Evolutionary conservation across 768 basidiomycete genomes (phyloP).

Genomic region (Lentinula sp.): DNA sequence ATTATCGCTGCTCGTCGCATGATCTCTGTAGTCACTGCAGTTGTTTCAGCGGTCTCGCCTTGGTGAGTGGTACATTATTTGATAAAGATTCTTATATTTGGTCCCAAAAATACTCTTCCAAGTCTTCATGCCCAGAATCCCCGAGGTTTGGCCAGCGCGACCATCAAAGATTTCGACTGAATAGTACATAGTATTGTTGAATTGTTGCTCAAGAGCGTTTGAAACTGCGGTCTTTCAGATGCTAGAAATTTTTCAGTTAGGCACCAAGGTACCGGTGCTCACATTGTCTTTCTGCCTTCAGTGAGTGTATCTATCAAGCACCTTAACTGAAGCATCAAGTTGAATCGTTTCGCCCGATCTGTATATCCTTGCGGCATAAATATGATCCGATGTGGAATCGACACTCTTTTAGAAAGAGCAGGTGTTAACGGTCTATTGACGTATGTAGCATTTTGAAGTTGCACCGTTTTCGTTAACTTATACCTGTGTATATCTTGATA

Average conservation of each 20-base stretch:
- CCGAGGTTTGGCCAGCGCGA: not conserved
- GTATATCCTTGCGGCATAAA: not conserved
- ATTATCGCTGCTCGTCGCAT: not conserved
- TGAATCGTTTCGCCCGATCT: not conserved
- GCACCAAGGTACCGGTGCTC: not conserved
- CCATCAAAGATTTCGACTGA: constrained; percentile 2
- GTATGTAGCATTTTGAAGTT: not conserved
- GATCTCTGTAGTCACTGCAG: not conserved
- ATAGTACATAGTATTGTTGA: not conserved
- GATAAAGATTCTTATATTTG: not conserved
- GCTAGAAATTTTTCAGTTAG: not conserved
- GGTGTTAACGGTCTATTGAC: not conserved
- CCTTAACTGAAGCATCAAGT: not conserved
- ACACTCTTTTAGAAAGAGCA: not conserved
- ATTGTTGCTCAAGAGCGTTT: not conserved
- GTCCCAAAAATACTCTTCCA: not conserved
- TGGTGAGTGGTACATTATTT: not conserved
- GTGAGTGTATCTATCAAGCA: not conserved
- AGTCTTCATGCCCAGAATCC: not conserved
- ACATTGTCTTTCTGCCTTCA: not conserved
- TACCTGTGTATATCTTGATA: not conserved
- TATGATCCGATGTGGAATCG: not conserved
- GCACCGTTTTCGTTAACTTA: not conserved
- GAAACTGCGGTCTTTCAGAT: not conserved
- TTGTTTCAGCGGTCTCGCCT: not conserved